Conservation (phyloP, 2,329 filamentous ascomycete species). For the Hirsutella thompsonii region DNA sequence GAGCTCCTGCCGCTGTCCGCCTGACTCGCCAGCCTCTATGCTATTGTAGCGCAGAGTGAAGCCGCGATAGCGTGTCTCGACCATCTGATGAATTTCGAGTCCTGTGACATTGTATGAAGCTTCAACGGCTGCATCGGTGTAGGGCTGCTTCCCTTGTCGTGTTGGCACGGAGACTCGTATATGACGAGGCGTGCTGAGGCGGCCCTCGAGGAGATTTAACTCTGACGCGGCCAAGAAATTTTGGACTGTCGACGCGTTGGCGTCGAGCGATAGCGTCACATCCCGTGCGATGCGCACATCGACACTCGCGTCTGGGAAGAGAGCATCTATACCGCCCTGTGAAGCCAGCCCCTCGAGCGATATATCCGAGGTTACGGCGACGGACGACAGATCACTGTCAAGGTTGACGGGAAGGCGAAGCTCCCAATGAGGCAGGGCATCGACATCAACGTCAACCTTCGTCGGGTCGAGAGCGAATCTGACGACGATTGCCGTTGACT, state of each 20-base stretch:
- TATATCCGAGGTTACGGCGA: conserved; percentile 15
- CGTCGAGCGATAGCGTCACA: conserved; percentile 23
- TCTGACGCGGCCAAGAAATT: conserved; percentile 30
- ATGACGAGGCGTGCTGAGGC: conserved; percentile 24
- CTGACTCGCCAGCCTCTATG: conserved; percentile 37
- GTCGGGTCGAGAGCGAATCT: conserved; percentile 27
- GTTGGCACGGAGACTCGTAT: conserved; percentile 17
- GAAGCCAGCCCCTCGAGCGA: conserved; percentile 18
- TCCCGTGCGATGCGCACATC: conserved; percentile 32
- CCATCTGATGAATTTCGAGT: conserved; percentile 36
- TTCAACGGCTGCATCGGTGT: background rate
- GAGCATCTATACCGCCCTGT: conserved; percentile 24
- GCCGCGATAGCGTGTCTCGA: conserved; percentile 27
- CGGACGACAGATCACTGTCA: conserved; percentile 13
- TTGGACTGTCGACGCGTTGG: conserved; percentile 22
- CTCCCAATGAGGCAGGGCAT: conserved; percentile 11
- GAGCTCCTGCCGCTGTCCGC: conserved; percentile 37
- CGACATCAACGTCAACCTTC: background rate
- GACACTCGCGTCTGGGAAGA: conserved; percentile 31
- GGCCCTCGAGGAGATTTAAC: conserved; percentile 30
- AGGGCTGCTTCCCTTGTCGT: too few relatives aligned
- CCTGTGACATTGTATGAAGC: conserved; percentile 30
- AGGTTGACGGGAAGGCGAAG: conserved; percentile 18
- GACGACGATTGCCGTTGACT: conserved; percentile 26
- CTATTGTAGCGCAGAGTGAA: conserved; percentile 37